A percentile compares a stretch with the other conserved stretches of the same genome.
Evolutionary conservation across 345 rosid species (phyloP).

Genomic region (Excoecaria cochinchinensis): DNA sequence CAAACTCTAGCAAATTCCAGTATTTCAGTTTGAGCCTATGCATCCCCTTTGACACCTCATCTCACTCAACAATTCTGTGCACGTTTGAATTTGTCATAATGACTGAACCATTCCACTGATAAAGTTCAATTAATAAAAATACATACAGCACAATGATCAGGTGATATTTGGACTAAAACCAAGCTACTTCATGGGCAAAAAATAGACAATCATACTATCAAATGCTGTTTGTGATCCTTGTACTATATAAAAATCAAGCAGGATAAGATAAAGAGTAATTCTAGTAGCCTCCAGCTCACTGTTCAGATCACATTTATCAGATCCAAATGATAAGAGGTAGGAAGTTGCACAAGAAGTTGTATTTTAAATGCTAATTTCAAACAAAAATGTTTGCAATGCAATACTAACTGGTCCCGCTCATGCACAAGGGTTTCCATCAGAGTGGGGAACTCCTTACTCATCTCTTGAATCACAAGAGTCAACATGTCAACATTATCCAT

Average conservation of each 20-base stretch:
- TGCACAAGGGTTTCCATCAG: constrained; percentile 91
- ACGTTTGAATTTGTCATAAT: not conserved
- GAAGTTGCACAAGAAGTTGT: not conserved
- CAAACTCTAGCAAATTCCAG: not conserved
- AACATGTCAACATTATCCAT: constrained; percentile 93
- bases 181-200: not conserved
- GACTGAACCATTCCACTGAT: not conserved
- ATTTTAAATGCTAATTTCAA: not conserved
- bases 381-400: constrained; percentile 19
- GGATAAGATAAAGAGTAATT: not conserved
- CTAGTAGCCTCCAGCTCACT: not conserved
- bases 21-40: not conserved
- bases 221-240: not conserved
- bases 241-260: not conserved
- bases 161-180: not conserved
- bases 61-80: not conserved
- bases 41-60: not conserved
- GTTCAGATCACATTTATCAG: not conserved
- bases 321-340: not conserved
- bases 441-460: constrained; percentile 96
- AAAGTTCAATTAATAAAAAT: not conserved
- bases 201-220: not conserved
- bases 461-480: constrained; percentile 95
- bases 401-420: constrained; percentile 94
- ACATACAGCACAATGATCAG: not conserved